Conservation (phyloP, 2,329 filamentous ascomycete species). For the Sarocladium brachiariae region DNA sequence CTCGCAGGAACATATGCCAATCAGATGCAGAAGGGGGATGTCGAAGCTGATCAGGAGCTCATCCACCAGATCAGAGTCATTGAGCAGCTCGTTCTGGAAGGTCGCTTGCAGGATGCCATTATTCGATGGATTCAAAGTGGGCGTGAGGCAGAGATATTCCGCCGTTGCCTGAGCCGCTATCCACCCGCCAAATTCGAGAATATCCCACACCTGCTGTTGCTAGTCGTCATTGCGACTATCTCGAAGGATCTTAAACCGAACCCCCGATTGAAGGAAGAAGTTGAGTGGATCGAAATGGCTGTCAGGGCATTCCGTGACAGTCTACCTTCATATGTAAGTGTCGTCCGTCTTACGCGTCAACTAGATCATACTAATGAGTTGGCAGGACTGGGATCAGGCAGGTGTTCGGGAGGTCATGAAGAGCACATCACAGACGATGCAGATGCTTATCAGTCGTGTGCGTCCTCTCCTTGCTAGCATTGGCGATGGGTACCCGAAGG, state of each 20-base stretch:
- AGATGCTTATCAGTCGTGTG: slow-evolving; percentile 29
- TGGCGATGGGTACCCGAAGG: slow-evolving; percentile 29
- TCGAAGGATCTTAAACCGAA: slow-evolving; percentile 50
- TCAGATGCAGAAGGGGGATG: slow-evolving; percentile 28
- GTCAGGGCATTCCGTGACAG: slow-evolving; percentile 45
- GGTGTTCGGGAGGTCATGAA: slow-evolving; percentile 29
- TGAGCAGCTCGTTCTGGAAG: slow-evolving; percentile 53
- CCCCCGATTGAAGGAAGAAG: slow-evolving; percentile 45
- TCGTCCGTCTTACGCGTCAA: background rate
- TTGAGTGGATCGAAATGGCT: slow-evolving; percentile 55
- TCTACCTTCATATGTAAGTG: slow-evolving; percentile 44
- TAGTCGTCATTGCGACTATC: slow-evolving; percentile 59
- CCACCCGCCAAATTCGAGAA: slow-evolving; percentile 39
- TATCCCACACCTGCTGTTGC: slow-evolving; percentile 53
- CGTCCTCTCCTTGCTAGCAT: slow-evolving; percentile 27
- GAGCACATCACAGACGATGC: slow-evolving; percentile 32
- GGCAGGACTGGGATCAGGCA: slow-evolving; percentile 31
- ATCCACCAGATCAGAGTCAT: slow-evolving; percentile 51
- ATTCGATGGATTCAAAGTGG: slow-evolving; percentile 61
- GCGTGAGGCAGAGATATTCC: slow-evolving; percentile 57
- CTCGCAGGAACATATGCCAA: slow-evolving; percentile 29
- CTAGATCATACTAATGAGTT: background rate
- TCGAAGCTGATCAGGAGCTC: slow-evolving; percentile 42
- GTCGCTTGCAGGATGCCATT: slow-evolving; percentile 55
- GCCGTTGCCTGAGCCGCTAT: slow-evolving; percentile 32